These are phyloP conservation scores for Zasmidium angulare DNA, from an alignment of 2,329 filamentous ascomycete genomes.

Conservation along the genomic window DNA sequence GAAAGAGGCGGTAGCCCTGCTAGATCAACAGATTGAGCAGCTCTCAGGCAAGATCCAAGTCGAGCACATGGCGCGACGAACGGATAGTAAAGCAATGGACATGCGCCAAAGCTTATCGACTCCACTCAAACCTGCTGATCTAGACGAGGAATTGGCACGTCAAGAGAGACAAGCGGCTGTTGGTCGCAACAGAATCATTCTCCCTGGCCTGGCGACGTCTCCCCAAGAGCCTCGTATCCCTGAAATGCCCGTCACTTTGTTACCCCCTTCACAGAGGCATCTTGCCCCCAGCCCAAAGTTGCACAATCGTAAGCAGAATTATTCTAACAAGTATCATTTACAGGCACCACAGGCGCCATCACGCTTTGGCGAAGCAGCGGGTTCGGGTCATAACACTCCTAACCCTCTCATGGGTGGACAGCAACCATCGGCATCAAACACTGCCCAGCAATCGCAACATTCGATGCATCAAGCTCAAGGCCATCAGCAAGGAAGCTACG, in stretches of 20 bases:
- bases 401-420: slow-evolving; percentile 68
- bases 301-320: slow-evolving; percentile 8
- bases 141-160: background rate
- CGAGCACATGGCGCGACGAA: slow-evolving; percentile 1
- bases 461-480: slow-evolving; percentile 37
- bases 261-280: background rate
- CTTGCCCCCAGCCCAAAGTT: background rate
- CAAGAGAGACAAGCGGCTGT: background rate
- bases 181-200: background rate
- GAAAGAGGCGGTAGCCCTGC: no score
- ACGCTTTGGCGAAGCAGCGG: slow-evolving; percentile 73
- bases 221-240: background rate
- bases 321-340: slow-evolving; percentile 13
- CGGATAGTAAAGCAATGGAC: background rate
- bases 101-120: background rate
- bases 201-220: background rate
- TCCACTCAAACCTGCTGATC: background rate
- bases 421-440: slow-evolving; percentile 43
- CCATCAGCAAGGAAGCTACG: slow-evolving; percentile 49
- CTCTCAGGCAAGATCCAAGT: background rate
- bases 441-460: slow-evolving; percentile 32
- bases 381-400: slow-evolving; percentile 87
- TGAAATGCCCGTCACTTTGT: background rate
- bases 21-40: background rate
- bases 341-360: slow-evolving; percentile 58